Conservation (phyloP, 2,329 filamentous ascomycete genomes). For the Elsinoe fawcettii region DNA sequence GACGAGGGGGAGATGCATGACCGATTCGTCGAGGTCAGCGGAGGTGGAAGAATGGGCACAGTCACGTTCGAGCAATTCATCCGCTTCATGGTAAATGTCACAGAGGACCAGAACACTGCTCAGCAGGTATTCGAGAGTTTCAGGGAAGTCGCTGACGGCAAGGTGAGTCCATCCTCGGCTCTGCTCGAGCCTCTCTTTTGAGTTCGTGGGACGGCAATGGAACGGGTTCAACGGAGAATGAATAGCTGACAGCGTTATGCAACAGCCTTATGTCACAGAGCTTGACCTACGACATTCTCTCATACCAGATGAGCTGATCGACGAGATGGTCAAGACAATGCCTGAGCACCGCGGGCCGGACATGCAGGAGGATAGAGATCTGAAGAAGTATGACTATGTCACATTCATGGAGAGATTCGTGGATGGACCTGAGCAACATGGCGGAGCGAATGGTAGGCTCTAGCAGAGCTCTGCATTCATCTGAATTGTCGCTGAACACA, state of each 20-base stretch:
- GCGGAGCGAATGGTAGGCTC: slow-evolving; percentile 13
- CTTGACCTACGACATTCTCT: slow-evolving; percentile 91
- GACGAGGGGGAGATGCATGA: slow-evolving; percentile 98
- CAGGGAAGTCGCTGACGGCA: slow-evolving; percentile 93
- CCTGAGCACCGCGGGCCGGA: slow-evolving; percentile 78
- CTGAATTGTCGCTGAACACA: not conserved
- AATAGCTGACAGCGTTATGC: slow-evolving; percentile 11
- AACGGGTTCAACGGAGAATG: slow-evolving; percentile 13
- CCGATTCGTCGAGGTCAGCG: slow-evolving; percentile 82
- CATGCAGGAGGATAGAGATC: slow-evolving; percentile 71
- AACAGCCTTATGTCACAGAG: slow-evolving; percentile 85
- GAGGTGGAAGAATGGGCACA: slow-evolving; percentile 54
- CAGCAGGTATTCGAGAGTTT: slow-evolving; percentile 99
- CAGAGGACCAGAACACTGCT: slow-evolving; percentile 96
- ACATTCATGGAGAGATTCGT: slow-evolving; percentile 80
- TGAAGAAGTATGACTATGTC: slow-evolving; percentile 92
- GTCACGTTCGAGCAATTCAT: slow-evolving; percentile 99
- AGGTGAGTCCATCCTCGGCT: slow-evolving; percentile 42
- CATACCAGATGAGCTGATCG: slow-evolving; percentile 94
- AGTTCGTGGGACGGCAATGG: slow-evolving; percentile 6
- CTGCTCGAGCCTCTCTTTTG: not conserved
- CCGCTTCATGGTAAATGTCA: slow-evolving; percentile 98
- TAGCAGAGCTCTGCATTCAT: slow-evolving; percentile 12
- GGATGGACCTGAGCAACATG: slow-evolving; percentile 18
- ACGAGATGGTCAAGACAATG: slow-evolving; percentile 81